Base-by-base conservation (phyloP, 1,139 yeast genomes). In the Kazachstania sp. region DNA sequence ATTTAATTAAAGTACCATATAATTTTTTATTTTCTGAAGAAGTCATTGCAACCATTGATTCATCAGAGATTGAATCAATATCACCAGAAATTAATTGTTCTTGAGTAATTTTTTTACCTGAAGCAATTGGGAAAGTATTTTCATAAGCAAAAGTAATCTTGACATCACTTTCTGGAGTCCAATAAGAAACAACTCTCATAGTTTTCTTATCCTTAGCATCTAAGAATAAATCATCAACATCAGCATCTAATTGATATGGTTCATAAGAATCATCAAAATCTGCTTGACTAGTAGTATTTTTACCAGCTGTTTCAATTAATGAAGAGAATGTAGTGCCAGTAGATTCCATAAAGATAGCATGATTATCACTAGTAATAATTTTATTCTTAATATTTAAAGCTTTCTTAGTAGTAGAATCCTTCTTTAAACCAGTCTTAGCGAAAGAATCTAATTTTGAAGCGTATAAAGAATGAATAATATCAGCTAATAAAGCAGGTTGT, bases 361-460 rank as follows among this genome's bases (percentile, higher is more conserved):
- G 95, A 64, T 85, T 92, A 16, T 79, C 84, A 37, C 49, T 51
- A 44, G 79, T 77, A 39, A 59, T 50, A 39, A 62, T 58, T 44
- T 59, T 58, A 45, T 60, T 61, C 47, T 57, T 55, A 23, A 62
- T 59, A 41, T 52, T 49, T 18, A 43, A 43, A 16, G 37, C 48
- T 20, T 38, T 45, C 15, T 45, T 48, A 19, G 54, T 53, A 9
- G 45, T 46, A 11, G 28, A 28, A 23, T 19, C 19, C 18, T 29
- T 31, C 5, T 39, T 37, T 30, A 73, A 55, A 70, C 79, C 51
- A 69, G 75, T 54, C 74, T 70, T 57, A 13, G 88, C 83, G 65
- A 75, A 87, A 15, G 97, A 95, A 57, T 92, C 94, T 49, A 92
- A 79, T 66, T 92, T 92, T 53, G 97, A 92, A 37, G 96, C 87